Evolutionary conservation across 140 eudicot species (phyloP).

Genomic region (Cichorium intybus): DNA sequence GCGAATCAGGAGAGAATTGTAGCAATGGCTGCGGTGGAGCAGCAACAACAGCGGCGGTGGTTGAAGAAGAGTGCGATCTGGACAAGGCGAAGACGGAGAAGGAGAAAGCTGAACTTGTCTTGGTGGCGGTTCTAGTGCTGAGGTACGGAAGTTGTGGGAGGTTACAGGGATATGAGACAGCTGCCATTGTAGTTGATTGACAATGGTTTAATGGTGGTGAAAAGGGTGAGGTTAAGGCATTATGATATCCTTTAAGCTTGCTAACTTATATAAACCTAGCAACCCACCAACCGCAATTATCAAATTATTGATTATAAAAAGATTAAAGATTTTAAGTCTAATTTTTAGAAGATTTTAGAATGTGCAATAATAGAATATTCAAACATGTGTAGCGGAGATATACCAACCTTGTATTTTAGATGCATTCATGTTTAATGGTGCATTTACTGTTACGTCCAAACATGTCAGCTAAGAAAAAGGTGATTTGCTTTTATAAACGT

Average conservation of each 20-base stretch:
- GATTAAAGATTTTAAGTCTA: neutral
- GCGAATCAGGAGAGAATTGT: conserved; percentile 48
- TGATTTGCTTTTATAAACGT: too few relatives aligned
- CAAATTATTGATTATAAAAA: neutral
- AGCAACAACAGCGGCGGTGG: neutral
- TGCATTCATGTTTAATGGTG: too few relatives aligned
- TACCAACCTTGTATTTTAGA: too few relatives aligned
- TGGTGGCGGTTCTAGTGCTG: neutral
- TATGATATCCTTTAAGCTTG: neutral
- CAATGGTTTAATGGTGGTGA: neutral
- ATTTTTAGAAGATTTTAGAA: too few relatives aligned
- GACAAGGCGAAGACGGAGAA: conserved; percentile 14
- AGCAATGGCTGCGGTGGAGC: conserved; percentile 24
- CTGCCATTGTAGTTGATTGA: conserved; percentile 11
- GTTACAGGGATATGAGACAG: conserved; percentile 13
- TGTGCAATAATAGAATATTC: too few relatives aligned
- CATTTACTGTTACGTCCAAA: too few relatives aligned
- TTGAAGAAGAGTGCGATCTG: neutral
- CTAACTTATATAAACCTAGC: neutral
- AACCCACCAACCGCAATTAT: neutral
- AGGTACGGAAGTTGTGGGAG: neutral
- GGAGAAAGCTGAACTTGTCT: neutral
- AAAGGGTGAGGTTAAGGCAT: neutral
- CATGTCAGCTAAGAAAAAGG: too few relatives aligned
- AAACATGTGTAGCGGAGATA: too few relatives aligned